Evolutionary conservation across 2,329 filamentous ascomycete genomes (phyloP), one percentile per base, ranked within the genome.

Genomic region (Xylariaceae sp.): DNA sequence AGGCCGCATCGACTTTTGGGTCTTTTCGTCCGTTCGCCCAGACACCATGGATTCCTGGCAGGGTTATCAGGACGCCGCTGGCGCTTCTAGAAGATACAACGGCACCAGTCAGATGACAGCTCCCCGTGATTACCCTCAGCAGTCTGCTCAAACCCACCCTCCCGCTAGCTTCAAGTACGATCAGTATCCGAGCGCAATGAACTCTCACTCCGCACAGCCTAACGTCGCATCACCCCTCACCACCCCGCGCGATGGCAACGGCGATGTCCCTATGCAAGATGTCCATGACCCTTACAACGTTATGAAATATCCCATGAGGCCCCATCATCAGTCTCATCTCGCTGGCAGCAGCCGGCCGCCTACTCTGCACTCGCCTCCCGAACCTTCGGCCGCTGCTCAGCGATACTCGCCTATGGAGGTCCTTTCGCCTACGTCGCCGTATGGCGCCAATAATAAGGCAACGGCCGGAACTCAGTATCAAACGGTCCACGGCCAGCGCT

Each of bases 351-450:
- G 77, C 65, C 74, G 77, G 62, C 65, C 77, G 48, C 67, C 85
- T 61, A 90, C 84, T 63, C 84, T 91, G 67, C 88, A 93, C 73
- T 89, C 88, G 51, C 78, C 87, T 54, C 86, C 87, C 65, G 87
- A 93, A 70, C 86, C 89, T 60, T 94, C 91, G 49, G 82, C 90
- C 54, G 90, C 91, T 59, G 90, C 92, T 61, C 90, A 95, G 73
- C 86, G 92, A 72, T 97, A 97, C 76, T 97, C 93, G 51, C 94
- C 93, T 64, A 97, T 97, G 92, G 93, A 96, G 73, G 84, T 86
- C 13, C 79, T 95, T 62, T 91, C 92, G 61, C 90, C 92, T 47
- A 85, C 88, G 39, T 88, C 89, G 58, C 87, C 91, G 39, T 95
- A 95, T 76, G 82, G 84, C 50, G 72, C 81, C 77, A 76, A 89